Base-by-base conservation (phyloP, 2,329 filamentous ascomycete species). In the Ophiostoma populinum region DNA sequence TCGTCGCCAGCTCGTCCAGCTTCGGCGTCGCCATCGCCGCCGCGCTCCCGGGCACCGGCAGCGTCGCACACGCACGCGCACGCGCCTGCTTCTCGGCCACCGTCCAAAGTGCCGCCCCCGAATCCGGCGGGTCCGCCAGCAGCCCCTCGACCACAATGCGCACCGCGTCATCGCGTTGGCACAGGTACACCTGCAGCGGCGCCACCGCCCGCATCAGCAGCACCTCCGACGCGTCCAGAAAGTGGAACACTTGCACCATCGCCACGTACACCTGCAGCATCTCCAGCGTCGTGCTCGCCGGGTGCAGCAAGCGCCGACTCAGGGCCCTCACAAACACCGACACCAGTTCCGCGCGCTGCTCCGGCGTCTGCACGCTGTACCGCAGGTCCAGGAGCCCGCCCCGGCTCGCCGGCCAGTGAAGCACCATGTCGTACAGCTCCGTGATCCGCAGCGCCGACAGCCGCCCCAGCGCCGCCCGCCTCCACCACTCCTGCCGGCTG, bases 341-440 rank as follows among this genome's bases (percentile, higher is more conserved):
- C 2, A 78, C 83, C 8, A 90, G 61, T 43, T 80, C 65, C 15
- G 78, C 59, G 34, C 82, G 75, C 22, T 74, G 67, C 37, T 73
- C 67, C 3, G 77, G 65, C 2, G 75, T 75, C 9, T 71, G 78
- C 20, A 82, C 68, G 30, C 76, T 73, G 36, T 75, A 67, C 41
- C 76, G 67, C 42, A 87, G 67, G 48, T 90, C 82, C 20, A 81
- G 68, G 3, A 90, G 63, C 1, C 76, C 82, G 3, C 75, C 75
- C 36, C 67, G 63, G 44, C 76, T 82, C 24, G 65, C 55, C 4
- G 80, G 78, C 80, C 80, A 90, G 38, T 67, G 63, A 38, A 80
- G 64, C 30, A 85, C 74, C 48, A 87, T 85, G 47, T 86, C 78
- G 47, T 85, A 87, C 8, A 90, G 59, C 47, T 83, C 74, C 7